Base-by-base conservation (phyloP, 2,329 filamentous ascomycete genomes). In the Chaetomium sp. region DNA sequence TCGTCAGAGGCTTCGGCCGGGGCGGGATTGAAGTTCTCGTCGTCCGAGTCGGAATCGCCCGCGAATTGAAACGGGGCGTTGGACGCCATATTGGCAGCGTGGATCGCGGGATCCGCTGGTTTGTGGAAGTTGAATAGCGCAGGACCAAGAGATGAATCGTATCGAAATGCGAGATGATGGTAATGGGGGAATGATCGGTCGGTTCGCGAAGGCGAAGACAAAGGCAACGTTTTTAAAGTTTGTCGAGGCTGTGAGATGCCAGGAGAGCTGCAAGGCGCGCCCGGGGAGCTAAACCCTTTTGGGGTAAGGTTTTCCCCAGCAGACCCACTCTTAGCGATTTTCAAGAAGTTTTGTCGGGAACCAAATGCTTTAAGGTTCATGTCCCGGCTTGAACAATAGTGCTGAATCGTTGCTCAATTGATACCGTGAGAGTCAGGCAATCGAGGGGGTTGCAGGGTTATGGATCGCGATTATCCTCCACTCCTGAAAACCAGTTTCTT, bases 1-100 rank as follows among this genome's bases (percentile, higher is more conserved):
- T 84, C 85, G 62, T 92, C 89, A 3, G 88, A 94, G 37, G 82
- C 67, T 56, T 89, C 82, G 58, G 82, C 86, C 19, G 87, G 86
- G 49, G 80, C 83, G 50, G 91, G 91, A 70, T 96, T 95, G 79
- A 96, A 96, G 70, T 92, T 87, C 58, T 88, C 86, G 64, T 95
- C 91, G 50, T 94, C 89, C 45, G 88, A 86, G 54, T 89, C 87
- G 57, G 81, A 85, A 59, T 85, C 82, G 65, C 82, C 77, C 66
- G 75, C 79, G 59, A 76, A 75, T 58, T 74, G 71, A 62, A 67
- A 70, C 54, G 56, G 56, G 19, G 77, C 73, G 65, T 72, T 75
- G 42, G 73, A 72, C 58, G 76, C 72, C 77, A 81, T 80, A 56
- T 65, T 73, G 62, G 48, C 47, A 9, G 36, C 45, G 54, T 36